Evolutionary conservation across 164 flowering plant genomes (phyloP), one percentile per base, ranked within the genome.

Genomic region (Houttuynia cordata): DNA sequence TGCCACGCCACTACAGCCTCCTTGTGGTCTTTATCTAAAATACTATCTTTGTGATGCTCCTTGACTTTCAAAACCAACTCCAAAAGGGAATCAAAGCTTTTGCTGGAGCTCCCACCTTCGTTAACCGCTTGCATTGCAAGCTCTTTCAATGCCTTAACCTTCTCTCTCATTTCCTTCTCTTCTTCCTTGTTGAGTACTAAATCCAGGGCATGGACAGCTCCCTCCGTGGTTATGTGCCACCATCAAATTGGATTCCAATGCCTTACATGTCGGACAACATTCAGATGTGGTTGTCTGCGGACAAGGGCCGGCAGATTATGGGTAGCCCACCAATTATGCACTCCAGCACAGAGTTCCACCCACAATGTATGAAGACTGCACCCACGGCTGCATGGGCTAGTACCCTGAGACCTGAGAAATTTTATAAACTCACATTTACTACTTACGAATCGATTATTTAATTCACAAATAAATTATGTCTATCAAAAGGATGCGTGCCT

Each of bases 341-440:
- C 57, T 76, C 76, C 40, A 68, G 21, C 39, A 66, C 64, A 7
- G 79, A 73, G 62, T 76, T 73, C 79, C 79, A 73, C 3, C 76
- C 74, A 25, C 76, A 68, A 47, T 70, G 75, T 1, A 73, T 71
- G 39, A 69, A 47, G 30, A 75, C 71, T 13, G 62, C 75, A n/a
- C 75, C 75, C 37, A 66, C 61, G 0, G 67, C 61, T 5, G 8
- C n/a, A 23, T 75, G 78, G 0, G n/a, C 60, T 0, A 75, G 58
- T 15, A 75, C 59, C 51, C n/a, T n/a, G n/a, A n/a, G n/a, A n/a
- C n/a, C n/a, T n/a, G n/a, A n/a, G n/a, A n/a, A n/a, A n/a, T n/a
- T n/a, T n/a, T n/a, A n/a, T n/a, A n/a, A n/a, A n/a, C n/a, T n/a
- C n/a, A n/a, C n/a, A n/a, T n/a, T n/a, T n/a, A n/a, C n/a, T n/a